Conservation (phyloP, 225 moss, liverwort and hornwort species). For the Thuidium tamariscinum region DNA sequence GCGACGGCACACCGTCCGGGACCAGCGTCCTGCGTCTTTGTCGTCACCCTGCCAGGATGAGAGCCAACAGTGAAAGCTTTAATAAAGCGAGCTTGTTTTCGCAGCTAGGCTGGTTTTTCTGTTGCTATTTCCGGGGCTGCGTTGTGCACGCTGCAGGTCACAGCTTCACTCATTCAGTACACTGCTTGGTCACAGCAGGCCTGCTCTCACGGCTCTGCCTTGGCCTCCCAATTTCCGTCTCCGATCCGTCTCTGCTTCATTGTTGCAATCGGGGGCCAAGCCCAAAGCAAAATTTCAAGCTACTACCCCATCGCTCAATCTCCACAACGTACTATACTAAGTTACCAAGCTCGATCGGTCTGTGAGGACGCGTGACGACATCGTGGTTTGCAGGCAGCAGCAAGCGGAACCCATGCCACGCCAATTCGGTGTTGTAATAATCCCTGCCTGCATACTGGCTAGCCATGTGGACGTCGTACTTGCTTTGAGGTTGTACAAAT, state of each 20-base stretch:
- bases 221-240: neutral
- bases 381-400: neutral
- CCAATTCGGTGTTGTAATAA: neutral
- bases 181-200: neutral
- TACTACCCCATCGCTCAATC: neutral
- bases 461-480: neutral
- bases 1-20: neutral
- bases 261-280: neutral
- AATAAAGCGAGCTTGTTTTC: neutral
- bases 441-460: neutral
- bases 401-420: neutral
- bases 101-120: neutral
- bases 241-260: neutral
- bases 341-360: neutral
- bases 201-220: neutral
- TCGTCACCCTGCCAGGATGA: neutral
- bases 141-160: constrained; percentile 26
- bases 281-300: neutral
- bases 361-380: neutral
- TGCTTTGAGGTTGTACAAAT: neutral
- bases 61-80: neutral
- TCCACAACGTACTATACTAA: neutral
- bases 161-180: neutral
- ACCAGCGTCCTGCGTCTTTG: neutral
- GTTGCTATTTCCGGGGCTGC: constrained; percentile 9